Evolutionary conservation across 2,329 filamentous ascomycete species (phyloP).

Genomic region (Calonectria pseudoturangicola): DNA sequence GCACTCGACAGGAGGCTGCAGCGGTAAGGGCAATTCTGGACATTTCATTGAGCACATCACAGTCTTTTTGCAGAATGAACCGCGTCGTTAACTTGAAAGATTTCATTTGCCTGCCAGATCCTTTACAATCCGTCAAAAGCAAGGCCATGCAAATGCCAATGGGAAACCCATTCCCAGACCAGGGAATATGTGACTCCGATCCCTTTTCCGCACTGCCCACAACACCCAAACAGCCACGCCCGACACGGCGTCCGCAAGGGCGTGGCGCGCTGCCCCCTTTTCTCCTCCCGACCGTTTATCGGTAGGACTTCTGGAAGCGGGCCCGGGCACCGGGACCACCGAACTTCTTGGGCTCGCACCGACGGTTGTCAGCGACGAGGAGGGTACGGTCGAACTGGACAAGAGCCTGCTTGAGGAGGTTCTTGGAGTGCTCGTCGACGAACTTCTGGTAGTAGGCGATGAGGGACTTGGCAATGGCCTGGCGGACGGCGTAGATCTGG

Average conservation of each 20-base stretch:
- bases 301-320: conserved; percentile 99
- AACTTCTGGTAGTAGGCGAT: conserved; percentile 98
- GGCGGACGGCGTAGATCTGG: conserved; percentile 98
- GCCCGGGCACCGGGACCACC: conserved; percentile 94
- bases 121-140: conserved; percentile 69
- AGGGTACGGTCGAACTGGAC: conserved; percentile 97
- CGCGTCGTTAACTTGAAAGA: conserved; percentile 63
- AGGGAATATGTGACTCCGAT: conserved; percentile 63
- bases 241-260: conserved; percentile 24
- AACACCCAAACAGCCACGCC: conserved; percentile 41
- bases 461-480: conserved; percentile 92
- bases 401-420: conserved; percentile 97
- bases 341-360: conserved; percentile 99
- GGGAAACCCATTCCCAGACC: conserved; percentile 64
- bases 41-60: conserved; percentile 53
- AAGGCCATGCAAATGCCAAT: conserved; percentile 72
- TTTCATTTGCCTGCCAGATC: conserved; percentile 72
- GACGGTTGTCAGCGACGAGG: conserved; percentile 98
- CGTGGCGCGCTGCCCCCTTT: conserved; percentile 45
- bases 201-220: conserved; percentile 59
- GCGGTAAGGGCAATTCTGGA: conserved; percentile 45
- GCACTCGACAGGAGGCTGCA: conserved; percentile 31
- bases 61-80: conserved; percentile 46
- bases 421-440: conserved; percentile 99
- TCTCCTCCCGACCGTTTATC: conserved; percentile 76